Evolutionary conservation across 1,284 basidiomycete species (phyloP).

Genomic region (Pseudozyma pruni): DNA sequence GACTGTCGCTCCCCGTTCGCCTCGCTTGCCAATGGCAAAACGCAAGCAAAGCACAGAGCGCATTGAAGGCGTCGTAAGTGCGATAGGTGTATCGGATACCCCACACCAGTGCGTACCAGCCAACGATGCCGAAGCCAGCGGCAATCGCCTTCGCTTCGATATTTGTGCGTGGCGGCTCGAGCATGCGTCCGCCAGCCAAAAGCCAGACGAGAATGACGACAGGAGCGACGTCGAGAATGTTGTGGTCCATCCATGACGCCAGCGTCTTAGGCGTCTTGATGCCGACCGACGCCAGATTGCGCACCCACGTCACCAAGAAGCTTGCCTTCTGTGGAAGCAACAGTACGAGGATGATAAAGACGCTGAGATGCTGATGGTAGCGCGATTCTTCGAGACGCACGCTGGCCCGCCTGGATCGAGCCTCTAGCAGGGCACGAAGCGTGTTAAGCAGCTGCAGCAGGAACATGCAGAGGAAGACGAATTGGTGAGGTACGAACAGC

Average conservation of each 20-base stretch:
- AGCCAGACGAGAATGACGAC: slow-evolving; percentile 73
- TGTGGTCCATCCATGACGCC: slow-evolving; percentile 73
- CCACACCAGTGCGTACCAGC: slow-evolving; percentile 38
- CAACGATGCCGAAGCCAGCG: slow-evolving; percentile 28
- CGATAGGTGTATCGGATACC: slow-evolving; percentile 52
- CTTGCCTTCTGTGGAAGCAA: slow-evolving; percentile 83
- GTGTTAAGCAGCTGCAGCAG: slow-evolving; percentile 75
- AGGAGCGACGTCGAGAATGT: slow-evolving; percentile 76
- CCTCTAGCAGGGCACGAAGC: slow-evolving; percentile 50
- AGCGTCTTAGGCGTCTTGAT: slow-evolving; percentile 61
- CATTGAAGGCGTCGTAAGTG: slow-evolving; percentile 43
- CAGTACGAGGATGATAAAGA: slow-evolving; percentile 82
- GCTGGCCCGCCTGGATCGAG: slow-evolving; percentile 4
- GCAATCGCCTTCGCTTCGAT: slow-evolving; percentile 23
- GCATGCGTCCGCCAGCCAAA: slow-evolving; percentile 42
- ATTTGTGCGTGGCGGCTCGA: slow-evolving; percentile 23
- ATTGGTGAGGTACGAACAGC: slow-evolving; percentile 85
- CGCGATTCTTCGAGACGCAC: slow-evolving; percentile 63
- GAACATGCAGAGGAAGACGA: slow-evolving; percentile 85
- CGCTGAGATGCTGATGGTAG: slow-evolving; percentile 71
- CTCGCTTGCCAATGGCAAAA: slow-evolving; percentile 41
- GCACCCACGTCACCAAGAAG: slow-evolving; percentile 86
- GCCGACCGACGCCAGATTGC: slow-evolving; percentile 73
- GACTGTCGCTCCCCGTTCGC: slow-evolving; percentile 4
- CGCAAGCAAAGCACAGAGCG: slow-evolving; percentile 19